Conservation (phyloP, 108 stramenopile genomes). For the Cyclotella baltica region DNA sequence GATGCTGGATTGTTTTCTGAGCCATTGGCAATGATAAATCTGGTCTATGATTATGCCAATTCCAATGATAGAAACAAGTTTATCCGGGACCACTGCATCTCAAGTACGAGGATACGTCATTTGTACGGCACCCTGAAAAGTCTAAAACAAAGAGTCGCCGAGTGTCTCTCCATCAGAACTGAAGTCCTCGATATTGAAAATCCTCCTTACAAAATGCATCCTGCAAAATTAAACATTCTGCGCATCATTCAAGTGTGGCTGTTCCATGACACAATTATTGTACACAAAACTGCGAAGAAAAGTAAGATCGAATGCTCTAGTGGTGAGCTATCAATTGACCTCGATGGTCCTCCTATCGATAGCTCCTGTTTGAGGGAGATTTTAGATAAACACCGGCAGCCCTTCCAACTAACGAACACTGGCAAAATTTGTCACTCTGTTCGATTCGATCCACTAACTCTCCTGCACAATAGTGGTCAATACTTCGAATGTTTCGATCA, state of each 20-base stretch:
- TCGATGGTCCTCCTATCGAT: constrained; percentile 41
- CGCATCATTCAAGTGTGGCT: constrained; percentile 80
- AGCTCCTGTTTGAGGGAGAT: constrained; percentile 60
- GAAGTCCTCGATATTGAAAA: constrained; percentile 47
- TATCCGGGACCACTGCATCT: constrained; percentile 52
- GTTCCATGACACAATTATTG: constrained; percentile 74
- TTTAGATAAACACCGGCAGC: constrained; percentile 62
- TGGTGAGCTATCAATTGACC: constrained; percentile 37
- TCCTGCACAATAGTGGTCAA: neutral
- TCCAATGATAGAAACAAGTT: constrained; percentile 46
- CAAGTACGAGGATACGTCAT: constrained; percentile 56
- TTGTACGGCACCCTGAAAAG: constrained; percentile 58
- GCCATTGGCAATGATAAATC: constrained; percentile 73
- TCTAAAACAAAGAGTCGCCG: constrained; percentile 68
- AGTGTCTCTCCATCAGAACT: constrained; percentile 51
- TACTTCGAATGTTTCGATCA: constrained; percentile 48
- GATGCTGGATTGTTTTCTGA: constrained; percentile 87
- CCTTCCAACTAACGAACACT: constrained; percentile 45
- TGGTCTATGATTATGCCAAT: constrained; percentile 66
- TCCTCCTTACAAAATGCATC: constrained; percentile 67
- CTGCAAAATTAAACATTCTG: constrained; percentile 67
- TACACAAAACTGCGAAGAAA: constrained; percentile 44
- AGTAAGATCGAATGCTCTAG: constrained; percentile 7
- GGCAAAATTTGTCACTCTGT: constrained; percentile 57
- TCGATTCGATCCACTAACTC: constrained; percentile 41